phyloP scores from a whole-genome alignment of 2,329 filamentous ascomycete genomes.

The Xylariomycetidae sp. region DNA sequence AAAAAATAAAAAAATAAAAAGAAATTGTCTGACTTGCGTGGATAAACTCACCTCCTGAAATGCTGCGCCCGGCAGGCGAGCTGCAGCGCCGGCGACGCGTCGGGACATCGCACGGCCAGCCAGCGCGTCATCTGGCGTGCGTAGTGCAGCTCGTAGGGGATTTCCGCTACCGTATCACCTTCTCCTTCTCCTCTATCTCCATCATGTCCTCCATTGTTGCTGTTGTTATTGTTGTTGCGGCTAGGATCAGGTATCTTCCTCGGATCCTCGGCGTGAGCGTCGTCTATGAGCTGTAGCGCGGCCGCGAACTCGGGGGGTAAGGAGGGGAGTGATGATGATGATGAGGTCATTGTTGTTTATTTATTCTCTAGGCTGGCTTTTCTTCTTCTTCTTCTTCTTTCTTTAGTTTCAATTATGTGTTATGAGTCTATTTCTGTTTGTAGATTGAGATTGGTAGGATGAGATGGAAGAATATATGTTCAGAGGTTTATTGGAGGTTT shows the following conservation, averaged over 20 bases:
- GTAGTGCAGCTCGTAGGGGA: conserved; percentile 80
- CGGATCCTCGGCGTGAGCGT: conserved; percentile 65
- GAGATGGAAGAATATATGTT: too few relatives aligned
- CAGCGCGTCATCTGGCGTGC: conserved; percentile 74
- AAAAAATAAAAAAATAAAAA: background rate
- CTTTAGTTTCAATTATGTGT: too few relatives aligned
- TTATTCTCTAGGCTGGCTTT: too few relatives aligned
- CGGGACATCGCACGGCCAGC: conserved; percentile 56
- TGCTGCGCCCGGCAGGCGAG: conserved; percentile 82
- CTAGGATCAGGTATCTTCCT: conserved; percentile 48
- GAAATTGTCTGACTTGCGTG: too few relatives aligned
- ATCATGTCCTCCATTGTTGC: too few relatives aligned
- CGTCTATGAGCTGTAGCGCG: conserved; percentile 67
- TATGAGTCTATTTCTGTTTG: too few relatives aligned
- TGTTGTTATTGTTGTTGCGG: too few relatives aligned
- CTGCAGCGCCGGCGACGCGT: conserved; percentile 62
- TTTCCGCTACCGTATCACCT: conserved; percentile 14
- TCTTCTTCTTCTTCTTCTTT: too few relatives aligned
- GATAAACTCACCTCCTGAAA: conserved; percentile 59
- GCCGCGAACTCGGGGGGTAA: conserved; percentile 37
- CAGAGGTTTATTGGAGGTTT: too few relatives aligned
- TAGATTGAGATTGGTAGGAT: too few relatives aligned
- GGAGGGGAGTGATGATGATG: conserved; percentile 19
- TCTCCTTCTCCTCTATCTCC: conserved; percentile 37
- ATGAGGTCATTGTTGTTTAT: too few relatives aligned